Evolutionary conservation across 2,329 filamentous ascomycete species (phyloP).

Genomic region (Aureobasidium sp.): DNA sequence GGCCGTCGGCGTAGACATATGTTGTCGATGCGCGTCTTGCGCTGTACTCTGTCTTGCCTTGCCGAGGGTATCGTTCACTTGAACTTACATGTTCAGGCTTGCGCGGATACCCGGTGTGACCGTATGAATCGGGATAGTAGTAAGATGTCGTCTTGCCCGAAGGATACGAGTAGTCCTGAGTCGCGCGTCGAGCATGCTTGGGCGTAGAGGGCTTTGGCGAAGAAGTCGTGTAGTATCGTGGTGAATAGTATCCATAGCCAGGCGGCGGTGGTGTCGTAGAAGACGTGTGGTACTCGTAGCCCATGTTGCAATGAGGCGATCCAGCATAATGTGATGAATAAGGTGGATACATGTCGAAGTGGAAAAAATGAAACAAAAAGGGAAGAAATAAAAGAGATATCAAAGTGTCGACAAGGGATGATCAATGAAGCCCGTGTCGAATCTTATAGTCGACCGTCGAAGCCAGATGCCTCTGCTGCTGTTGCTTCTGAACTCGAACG

Average conservation of each 20-base stretch:
- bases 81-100: conserved; percentile 59
- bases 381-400: conserved; percentile 1
- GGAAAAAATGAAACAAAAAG: background rate
- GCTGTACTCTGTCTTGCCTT: conserved; percentile 17
- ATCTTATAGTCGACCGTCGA: background rate
- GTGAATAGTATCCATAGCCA: conserved; percentile 43
- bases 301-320: conserved; percentile 40
- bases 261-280: conserved; percentile 41
- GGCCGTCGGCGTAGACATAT: conserved; percentile 48
- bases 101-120: conserved; percentile 36
- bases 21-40: conserved; percentile 32
- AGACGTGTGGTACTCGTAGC: conserved; percentile 40
- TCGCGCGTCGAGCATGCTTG: conserved; percentile 49
- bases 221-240: conserved; percentile 42
- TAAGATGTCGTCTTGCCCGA: conserved; percentile 28
- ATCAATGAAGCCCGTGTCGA: background rate
- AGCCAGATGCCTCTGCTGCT: background rate
- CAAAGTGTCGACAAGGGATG: background rate
- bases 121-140: conserved; percentile 31
- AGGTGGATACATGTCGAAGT: conserved; percentile 7
- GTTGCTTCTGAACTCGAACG: conserved; percentile 3
- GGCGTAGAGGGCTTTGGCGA: conserved; percentile 38
- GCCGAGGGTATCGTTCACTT: conserved; percentile 33
- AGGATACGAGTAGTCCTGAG: conserved; percentile 37
- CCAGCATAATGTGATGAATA: background rate